phyloP scores from a whole-genome alignment of 2,329 filamentous ascomycete genomes.

The Chlorencoelia australis region DNA sequence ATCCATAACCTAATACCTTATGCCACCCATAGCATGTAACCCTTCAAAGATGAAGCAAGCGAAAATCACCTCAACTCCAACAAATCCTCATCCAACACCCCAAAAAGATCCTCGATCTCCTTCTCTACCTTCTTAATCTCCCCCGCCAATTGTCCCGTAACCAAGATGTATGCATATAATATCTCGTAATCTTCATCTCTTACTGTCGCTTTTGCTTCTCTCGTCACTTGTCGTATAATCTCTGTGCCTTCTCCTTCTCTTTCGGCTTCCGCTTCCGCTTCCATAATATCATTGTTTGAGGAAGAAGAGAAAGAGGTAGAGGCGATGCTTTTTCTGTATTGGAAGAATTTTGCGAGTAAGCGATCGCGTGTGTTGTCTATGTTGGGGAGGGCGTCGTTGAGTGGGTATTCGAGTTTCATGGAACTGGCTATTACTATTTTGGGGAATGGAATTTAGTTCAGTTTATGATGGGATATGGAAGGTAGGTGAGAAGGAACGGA shows the following conservation, averaged over 20 bases:
- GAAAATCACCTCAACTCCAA: conserved; percentile 48
- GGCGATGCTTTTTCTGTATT: conserved; percentile 58
- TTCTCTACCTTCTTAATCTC: conserved; percentile 50
- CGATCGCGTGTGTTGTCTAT: conserved; percentile 73
- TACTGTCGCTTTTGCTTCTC: conserved; percentile 26
- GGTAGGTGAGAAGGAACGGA: background rate
- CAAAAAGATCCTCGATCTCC: conserved; percentile 54
- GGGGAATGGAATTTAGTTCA: conserved; percentile 15
- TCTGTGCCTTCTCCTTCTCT: too few species aligned
- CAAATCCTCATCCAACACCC: conserved; percentile 50
- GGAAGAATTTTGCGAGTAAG: conserved; percentile 76
- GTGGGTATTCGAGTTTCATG: conserved; percentile 86
- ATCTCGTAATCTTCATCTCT: conserved; percentile 81
- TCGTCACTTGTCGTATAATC: conserved; percentile 10
- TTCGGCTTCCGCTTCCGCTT: too few species aligned
- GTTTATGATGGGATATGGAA: background rate
- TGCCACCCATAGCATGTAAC: too few species aligned
- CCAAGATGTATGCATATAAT: conserved; percentile 78
- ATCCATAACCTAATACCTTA: too few species aligned
- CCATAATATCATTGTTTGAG: too few species aligned
- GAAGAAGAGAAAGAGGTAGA: too few species aligned
- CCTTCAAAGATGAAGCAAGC: too few species aligned
- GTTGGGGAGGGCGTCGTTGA: conserved; percentile 80
- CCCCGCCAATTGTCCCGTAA: conserved; percentile 56
- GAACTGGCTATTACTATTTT: conserved; percentile 70